Evolutionary conservation across 768 basidiomycete genomes (phyloP), one percentile per base, ranked within the genome.

Genomic region (Mycena epipterygia): DNA sequence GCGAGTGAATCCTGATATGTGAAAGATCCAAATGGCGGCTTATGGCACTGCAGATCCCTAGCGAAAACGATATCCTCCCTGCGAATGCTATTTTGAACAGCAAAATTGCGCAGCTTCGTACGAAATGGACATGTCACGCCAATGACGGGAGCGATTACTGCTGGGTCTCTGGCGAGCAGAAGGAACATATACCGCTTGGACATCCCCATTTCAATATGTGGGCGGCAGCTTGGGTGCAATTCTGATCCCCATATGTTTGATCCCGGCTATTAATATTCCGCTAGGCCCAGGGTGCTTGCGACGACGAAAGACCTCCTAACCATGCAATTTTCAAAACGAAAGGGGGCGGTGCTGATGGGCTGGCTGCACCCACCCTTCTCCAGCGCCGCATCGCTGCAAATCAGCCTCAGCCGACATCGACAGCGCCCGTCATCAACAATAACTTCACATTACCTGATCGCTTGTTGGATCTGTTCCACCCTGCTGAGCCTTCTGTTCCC

Each of bases 351-450:
- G 30, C 17, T 13, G 17, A 33, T 8, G n/a, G n/a, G n/a, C 57
- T 59, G 2, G 65, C 65, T 1, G 23, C 29, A 2, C 52, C 41
- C 0, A 35, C 60, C 0, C 19, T 68, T 3, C 17, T 68, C 4
- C 67, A 68, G 32, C 60, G 60, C 17, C 67, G 67, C 19, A 23
- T 48, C 5, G 67, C 67, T 7, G 60, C 39, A 2, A 56, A 57
- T 13, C 52, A 61, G 19, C 7, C 39, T 16, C 0, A n/a, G n/a
- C 46, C 11, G 46, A 30, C 2, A n/a, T 14, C 67, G 5, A 16
- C 53, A 4, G 44, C 42, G 0, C 61, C 67, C 0, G 12, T 17
- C 0, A 57, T 68, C 59, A 53, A 68, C 16, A 66, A 56, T 14
- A 17, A 33, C 12, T 46, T 68, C 46, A 11, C 32, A 2, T 9